A percentile compares a stretch with the other conserved stretches of the same genome.
Conservation (phyloP, 1,284 basidiomycete genomes). For the Volvariella surrecta region DNA sequence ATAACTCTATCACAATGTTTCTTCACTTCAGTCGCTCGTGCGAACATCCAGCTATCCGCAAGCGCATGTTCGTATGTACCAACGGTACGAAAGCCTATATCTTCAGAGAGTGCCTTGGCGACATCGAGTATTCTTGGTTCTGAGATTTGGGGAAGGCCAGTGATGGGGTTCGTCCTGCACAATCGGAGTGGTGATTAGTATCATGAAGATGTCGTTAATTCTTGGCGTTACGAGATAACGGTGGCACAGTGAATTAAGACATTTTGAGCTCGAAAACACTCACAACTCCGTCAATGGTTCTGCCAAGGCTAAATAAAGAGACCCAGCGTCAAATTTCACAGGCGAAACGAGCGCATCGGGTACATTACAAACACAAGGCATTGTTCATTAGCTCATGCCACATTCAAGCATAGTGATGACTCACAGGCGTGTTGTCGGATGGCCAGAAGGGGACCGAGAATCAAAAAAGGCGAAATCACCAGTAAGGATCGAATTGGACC, state of each 20-base stretch:
- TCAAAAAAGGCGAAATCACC: conserved; percentile 34
- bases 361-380: too few species aligned
- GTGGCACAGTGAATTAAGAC: too few species aligned
- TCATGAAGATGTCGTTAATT: not conserved
- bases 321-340: too few species aligned
- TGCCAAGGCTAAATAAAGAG: conserved; percentile 25
- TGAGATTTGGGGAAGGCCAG: conserved; percentile 58
- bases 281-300: conserved; percentile 31
- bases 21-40: conserved; percentile 54
- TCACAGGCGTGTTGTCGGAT: conserved; percentile 37
- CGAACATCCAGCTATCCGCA: conserved; percentile 79
- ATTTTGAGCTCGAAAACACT: conserved; percentile 9
- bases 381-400: too few species aligned
- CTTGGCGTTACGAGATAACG: not conserved
- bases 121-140: conserved; percentile 58
- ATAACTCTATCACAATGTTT: conserved; percentile 52
- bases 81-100: conserved; percentile 88
- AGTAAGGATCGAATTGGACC: conserved; percentile 38
- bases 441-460: conserved; percentile 31
- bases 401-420: too few species aligned
- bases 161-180: conserved; percentile 41
- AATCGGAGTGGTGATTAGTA: not conserved
- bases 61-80: conserved; percentile 85
- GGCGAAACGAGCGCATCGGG: too few species aligned
- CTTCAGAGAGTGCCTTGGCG: conserved; percentile 65